Percentiles rank a stretch among this genome's conserved stretches.
Evolutionary conservation across 768 basidiomycete genomes (phyloP).

Genomic region (Lactarius vividus): DNA sequence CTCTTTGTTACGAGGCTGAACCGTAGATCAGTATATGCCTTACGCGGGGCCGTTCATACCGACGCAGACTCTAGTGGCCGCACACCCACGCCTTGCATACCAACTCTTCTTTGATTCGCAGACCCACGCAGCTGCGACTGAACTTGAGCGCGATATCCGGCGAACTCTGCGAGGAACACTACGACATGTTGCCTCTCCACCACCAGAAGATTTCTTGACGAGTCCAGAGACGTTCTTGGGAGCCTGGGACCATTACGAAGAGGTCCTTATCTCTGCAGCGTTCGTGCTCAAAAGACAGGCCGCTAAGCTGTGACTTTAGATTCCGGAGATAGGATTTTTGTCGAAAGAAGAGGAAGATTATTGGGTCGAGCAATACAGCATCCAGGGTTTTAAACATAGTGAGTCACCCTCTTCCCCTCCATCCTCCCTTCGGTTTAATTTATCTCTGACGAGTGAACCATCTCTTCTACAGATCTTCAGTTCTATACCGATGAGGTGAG

Average conservation of each 20-base stretch:
- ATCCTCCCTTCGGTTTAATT: not conserved
- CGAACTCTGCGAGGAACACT: conserved; percentile 57
- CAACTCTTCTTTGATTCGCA: conserved; percentile 52
- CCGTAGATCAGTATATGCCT: conserved; percentile 59
- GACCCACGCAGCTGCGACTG: conserved; percentile 46
- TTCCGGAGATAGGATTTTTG: conserved; percentile 61
- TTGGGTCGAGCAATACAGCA: conserved; percentile 57
- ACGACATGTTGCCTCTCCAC: conserved; percentile 51
- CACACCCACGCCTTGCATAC: conserved; percentile 57
- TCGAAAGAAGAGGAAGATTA: conserved; percentile 64
- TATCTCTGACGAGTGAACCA: not conserved
- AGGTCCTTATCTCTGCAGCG: conserved; percentile 33
- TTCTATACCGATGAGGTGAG: conserved; percentile 60
- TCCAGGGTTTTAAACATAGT: conserved; percentile 63
- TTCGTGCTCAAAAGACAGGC: not conserved
- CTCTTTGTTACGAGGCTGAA: conserved; percentile 6
- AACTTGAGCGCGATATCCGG: conserved; percentile 55
- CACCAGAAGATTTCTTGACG: conserved; percentile 54
- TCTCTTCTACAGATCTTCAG: conserved; percentile 47
- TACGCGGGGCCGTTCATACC: conserved; percentile 48
- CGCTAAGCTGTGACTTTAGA: conserved; percentile 37
- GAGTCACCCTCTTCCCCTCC: conserved; percentile 31
- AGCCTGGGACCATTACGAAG: conserved; percentile 48
- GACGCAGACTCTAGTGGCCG: conserved; percentile 38
- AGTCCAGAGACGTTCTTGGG: conserved; percentile 48